Evolutionary conservation across 2,329 filamentous ascomycete genomes (phyloP).

Genomic region (Apiospora hydei): DNA sequence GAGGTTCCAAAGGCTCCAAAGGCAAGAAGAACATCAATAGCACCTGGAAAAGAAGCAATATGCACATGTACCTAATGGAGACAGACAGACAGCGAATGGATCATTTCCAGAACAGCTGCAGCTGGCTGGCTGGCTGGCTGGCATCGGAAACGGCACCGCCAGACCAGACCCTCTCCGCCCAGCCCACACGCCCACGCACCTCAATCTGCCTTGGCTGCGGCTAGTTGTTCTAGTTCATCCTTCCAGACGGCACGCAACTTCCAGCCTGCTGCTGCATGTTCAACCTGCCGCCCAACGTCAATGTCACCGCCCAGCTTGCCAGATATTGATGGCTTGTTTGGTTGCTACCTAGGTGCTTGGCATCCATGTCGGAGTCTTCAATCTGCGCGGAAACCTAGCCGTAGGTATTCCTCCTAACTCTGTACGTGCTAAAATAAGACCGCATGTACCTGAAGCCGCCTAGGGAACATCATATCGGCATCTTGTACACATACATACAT

Average conservation of each 20-base stretch:
- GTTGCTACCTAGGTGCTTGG: not conserved
- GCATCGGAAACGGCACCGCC: constrained; percentile 6
- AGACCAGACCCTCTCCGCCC: not conserved
- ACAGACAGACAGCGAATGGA: not conserved
- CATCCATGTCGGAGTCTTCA: not conserved
- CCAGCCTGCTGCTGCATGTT: not conserved
- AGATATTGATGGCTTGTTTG: not conserved
- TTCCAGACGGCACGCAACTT: not conserved
- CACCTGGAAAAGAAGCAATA: not conserved
- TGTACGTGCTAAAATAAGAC: not conserved
- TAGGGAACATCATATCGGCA: not conserved
- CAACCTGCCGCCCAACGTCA: not conserved
- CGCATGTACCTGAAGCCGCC: constrained; percentile 5
- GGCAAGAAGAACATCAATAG: not conserved
- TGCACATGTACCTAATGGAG: too few species aligned
- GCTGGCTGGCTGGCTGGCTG: not conserved
- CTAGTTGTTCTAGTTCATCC: not conserved
- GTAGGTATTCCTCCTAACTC: not conserved
- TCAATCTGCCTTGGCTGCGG: not conserved
- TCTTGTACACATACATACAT: not conserved
- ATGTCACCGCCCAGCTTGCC: too few species aligned
- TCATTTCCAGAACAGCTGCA: constrained; percentile 11
- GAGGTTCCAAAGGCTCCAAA: not conserved
- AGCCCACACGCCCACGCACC: not conserved
- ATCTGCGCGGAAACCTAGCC: not conserved